Percentiles rank a stretch among this genome's conserved stretches.
Evolutionary conservation across 2,329 filamentous ascomycete species (phyloP).

Genomic region (Drechslerella stenobrocha): DNA sequence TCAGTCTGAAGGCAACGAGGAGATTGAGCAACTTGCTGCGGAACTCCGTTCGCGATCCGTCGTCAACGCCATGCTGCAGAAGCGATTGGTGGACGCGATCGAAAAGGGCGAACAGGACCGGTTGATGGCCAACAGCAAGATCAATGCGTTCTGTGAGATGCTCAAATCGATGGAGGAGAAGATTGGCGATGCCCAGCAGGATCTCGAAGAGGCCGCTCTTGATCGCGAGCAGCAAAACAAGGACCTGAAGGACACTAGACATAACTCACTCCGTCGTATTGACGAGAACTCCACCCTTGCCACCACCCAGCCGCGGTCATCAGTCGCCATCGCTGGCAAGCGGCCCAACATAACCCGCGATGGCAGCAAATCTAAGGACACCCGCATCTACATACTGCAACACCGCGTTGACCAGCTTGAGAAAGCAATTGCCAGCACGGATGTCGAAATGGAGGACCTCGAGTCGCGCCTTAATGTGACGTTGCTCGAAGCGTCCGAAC

Average conservation of each 20-base stretch:
- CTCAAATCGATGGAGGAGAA: constrained; percentile 82
- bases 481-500: constrained; percentile 78
- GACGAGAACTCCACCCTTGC: constrained; percentile 33
- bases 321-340: constrained; percentile 51
- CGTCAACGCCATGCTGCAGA: constrained; percentile 70
- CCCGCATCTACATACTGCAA: constrained; percentile 65
- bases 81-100: constrained; percentile 77
- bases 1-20: constrained; percentile 56
- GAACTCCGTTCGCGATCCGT: constrained; percentile 35
- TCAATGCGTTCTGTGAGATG: constrained; percentile 78
- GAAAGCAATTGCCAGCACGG: constrained; percentile 73
- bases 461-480: constrained; percentile 79
- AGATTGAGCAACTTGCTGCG: constrained; percentile 70
- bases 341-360: constrained; percentile 46
- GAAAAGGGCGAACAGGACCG: constrained; percentile 82
- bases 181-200: constrained; percentile 77
- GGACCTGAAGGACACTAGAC: constrained; percentile 74
- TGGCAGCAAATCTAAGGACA: constrained; percentile 57
- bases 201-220: constrained; percentile 79
- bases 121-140: constrained; percentile 75
- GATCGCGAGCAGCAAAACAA: constrained; percentile 85
- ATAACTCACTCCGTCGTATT: constrained; percentile 73
- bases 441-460: constrained; percentile 80
- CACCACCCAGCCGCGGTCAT: constrained; percentile 18
- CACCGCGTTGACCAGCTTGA: constrained; percentile 82